phyloP scores from a whole-genome alignment of 768 basidiomycete species.

The Russula emetica region DNA sequence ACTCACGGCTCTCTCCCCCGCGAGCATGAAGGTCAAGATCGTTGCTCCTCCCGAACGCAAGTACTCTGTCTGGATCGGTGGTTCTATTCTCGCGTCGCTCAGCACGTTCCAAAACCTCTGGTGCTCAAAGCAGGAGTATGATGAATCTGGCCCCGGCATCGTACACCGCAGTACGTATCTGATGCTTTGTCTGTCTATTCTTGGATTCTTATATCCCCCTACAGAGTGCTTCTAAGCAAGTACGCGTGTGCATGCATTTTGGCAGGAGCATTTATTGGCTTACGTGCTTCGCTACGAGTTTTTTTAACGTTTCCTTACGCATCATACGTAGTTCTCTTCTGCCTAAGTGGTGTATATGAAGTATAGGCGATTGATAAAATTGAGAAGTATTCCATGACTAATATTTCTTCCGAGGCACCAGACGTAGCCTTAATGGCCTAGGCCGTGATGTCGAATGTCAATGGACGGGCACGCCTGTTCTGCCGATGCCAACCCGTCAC shows the following conservation, averaged over 20 bases:
- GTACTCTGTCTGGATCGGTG: conserved; percentile 95
- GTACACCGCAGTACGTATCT: conserved; percentile 65
- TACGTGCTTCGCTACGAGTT: conserved; percentile 13
- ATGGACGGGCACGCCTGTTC: too few relatives aligned
- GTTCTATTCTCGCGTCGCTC: conserved; percentile 80
- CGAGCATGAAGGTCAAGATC: conserved; percentile 94
- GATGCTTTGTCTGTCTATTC: background rate
- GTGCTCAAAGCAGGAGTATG: conserved; percentile 91
- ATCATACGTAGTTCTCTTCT: conserved; percentile 17
- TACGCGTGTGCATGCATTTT: background rate
- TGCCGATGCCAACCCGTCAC: too few relatives aligned
- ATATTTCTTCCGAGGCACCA: background rate
- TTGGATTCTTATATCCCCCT: conserved; percentile 4
- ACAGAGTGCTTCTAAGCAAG: conserved; percentile 25
- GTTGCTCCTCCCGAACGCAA: conserved; percentile 91
- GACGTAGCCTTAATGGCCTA: too few relatives aligned
- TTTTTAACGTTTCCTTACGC: conserved; percentile 18
- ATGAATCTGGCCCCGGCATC: conserved; percentile 75
- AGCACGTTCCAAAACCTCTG: conserved; percentile 97
- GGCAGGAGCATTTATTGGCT: conserved; percentile 21
- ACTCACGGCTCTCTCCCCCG: conserved; percentile 75
- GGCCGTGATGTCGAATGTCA: too few relatives aligned
- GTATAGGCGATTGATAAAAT: conserved; percentile 1
- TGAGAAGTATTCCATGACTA: conserved; percentile 11
- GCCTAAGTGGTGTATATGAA: conserved; percentile 10